A percentile compares a stretch with the other conserved stretches of the same genome.
Conservation (phyloP, 495 filamentous ascomycete species). For the Daldinia decipiens region DNA sequence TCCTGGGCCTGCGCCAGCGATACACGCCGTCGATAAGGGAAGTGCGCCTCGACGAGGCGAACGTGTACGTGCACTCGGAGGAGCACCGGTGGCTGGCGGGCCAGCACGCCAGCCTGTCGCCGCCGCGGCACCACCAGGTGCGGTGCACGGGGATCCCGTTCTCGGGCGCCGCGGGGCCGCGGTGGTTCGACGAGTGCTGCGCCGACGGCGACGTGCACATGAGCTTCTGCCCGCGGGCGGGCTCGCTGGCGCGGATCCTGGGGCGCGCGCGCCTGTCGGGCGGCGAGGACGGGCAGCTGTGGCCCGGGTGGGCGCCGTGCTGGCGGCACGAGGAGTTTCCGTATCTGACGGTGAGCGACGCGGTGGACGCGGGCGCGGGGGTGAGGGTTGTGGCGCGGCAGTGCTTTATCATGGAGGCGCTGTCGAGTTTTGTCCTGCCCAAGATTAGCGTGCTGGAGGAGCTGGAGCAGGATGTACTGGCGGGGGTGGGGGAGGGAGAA, state of each 20-base stretch:
- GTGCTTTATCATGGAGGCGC: constrained; percentile 40
- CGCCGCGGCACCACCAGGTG: constrained; percentile 58
- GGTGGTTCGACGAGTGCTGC: constrained; percentile 60
- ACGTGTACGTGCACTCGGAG: constrained; percentile 61
- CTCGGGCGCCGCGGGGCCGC: constrained; percentile 59
- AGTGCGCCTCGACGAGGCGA: constrained; percentile 65
- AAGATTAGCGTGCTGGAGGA: constrained; percentile 33
- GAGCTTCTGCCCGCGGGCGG: constrained; percentile 55
- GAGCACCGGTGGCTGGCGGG: constrained; percentile 62
- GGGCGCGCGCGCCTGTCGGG: neutral
- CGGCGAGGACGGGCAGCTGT: constrained; percentile 31
- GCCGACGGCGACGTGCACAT: constrained; percentile 59
- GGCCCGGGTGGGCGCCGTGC: constrained; percentile 59
- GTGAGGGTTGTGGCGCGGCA: constrained; percentile 67
- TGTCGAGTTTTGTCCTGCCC: constrained; percentile 40
- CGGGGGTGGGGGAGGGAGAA: neutral
- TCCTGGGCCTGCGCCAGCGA: constrained; percentile 67
- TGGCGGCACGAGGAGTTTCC: constrained; percentile 67
- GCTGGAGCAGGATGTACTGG: neutral
- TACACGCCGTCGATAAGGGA: constrained; percentile 63
- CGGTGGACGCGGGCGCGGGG: constrained; percentile 61
- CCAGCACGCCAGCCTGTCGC: constrained; percentile 51
- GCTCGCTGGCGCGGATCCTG: constrained; percentile 47
- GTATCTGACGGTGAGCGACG: constrained; percentile 66
- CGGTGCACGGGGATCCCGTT: constrained; percentile 67